These are phyloP conservation scores for Nitzschia palea DNA, from an alignment of 108 stramenopile species.

Conservation along the genomic window DNA sequence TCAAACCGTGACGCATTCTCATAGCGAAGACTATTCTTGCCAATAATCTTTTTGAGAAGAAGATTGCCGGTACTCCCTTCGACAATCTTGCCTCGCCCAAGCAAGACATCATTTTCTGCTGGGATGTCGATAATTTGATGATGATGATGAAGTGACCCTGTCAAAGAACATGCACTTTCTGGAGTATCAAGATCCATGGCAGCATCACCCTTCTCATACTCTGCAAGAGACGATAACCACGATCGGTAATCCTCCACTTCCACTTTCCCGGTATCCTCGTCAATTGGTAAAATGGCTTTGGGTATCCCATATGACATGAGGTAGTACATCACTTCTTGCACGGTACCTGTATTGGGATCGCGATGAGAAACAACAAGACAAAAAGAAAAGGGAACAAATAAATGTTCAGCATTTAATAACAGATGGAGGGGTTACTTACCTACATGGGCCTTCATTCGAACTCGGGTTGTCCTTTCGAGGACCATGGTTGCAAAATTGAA, in stretches of 20 bases:
- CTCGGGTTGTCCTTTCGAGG: slow-evolving; percentile 3
- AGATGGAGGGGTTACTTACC: not conserved
- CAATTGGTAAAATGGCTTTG: not conserved
- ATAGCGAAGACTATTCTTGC: not conserved
- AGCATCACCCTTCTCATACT: not conserved
- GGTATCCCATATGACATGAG: slow-evolving; percentile 8
- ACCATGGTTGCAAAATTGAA: not conserved
- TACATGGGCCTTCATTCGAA: slow-evolving; percentile 6
- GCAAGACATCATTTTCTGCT: slow-evolving; percentile 16
- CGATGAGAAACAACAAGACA: no score
- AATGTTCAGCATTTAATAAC: not conserved
- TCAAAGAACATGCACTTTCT: not conserved
- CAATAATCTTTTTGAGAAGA: not conserved
- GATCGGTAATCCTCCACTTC: not conserved
- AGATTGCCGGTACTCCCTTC: slow-evolving; percentile 17
- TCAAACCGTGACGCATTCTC: not conserved
- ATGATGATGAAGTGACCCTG: not conserved
- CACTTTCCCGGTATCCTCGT: slow-evolving; percentile 7
- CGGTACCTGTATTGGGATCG: not conserved
- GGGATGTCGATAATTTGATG: not conserved
- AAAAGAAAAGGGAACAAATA: not conserved
- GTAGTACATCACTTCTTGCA: slow-evolving; percentile 8
- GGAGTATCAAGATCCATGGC: not conserved
- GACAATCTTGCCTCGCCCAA: slow-evolving; percentile 19
- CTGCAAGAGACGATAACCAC: not conserved